Conservation (phyloP, 345 rosid species). For the Barbarea vulgaris region DNA sequence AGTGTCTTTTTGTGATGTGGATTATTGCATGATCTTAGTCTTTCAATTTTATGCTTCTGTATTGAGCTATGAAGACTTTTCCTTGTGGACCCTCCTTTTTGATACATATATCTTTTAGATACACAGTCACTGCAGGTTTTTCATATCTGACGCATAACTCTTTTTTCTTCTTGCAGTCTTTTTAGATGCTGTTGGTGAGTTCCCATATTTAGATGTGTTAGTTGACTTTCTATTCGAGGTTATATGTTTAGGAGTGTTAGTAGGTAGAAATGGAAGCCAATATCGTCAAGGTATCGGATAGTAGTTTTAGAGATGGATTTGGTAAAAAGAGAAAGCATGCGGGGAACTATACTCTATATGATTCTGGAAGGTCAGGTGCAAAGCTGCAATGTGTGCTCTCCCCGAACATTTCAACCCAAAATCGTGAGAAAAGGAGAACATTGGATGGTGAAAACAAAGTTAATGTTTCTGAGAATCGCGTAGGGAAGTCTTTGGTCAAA, state of each 20-base stretch:
- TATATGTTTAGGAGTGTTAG: constrained; percentile 43
- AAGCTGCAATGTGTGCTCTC: constrained; percentile 43
- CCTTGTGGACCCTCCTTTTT: constrained; percentile 8
- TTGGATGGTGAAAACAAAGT: constrained; percentile 39
- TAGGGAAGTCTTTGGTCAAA: constrained; percentile 50
- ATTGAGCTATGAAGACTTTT: background rate
- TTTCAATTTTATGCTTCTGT: background rate
- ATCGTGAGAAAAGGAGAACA: constrained; percentile 53
- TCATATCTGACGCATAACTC: background rate
- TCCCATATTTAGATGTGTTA: constrained; percentile 31
- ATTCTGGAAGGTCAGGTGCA: constrained; percentile 48
- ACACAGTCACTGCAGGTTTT: background rate
- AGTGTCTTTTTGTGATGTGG: constrained; percentile 6
- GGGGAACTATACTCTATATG: constrained; percentile 33
- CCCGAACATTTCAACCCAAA: constrained; percentile 34
- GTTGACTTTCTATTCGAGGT: constrained; percentile 33
- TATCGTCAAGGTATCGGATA: constrained; percentile 58
- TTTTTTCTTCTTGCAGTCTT: constrained; percentile 24
- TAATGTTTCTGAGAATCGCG: constrained; percentile 35
- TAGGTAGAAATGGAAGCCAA: constrained; percentile 60
- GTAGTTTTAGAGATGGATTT: constrained; percentile 35
- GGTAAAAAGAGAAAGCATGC: constrained; percentile 56
- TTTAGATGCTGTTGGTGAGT: constrained; percentile 28
- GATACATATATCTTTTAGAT: background rate
- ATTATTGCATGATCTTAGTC: constrained; percentile 1